A percentile compares a stretch with the other conserved stretches of the same genome.
These are phyloP conservation scores for Orbilia oligospora DNA, from an alignment of 2,329 filamentous ascomycete species.

Conservation along the genomic window DNA sequence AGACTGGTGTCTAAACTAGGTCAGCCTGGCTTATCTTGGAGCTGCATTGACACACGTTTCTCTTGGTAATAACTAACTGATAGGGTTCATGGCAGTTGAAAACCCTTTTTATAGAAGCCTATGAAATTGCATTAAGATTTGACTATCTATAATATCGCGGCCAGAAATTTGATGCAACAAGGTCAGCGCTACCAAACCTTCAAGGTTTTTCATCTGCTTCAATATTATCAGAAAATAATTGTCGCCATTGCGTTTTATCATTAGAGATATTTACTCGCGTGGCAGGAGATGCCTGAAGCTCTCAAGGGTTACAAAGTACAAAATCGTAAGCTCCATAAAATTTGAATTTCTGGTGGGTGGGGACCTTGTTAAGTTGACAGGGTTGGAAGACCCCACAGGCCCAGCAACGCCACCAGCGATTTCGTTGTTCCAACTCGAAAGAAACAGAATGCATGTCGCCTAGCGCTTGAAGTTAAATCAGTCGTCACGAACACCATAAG, in stretches of 20 bases:
- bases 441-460: conserved; percentile 41
- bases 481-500: conserved; percentile 46
- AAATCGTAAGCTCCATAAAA: conserved; percentile 1
- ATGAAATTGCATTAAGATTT: conserved; percentile 40
- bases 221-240: conserved; percentile 36
- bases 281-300: conserved; percentile 26
- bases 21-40: conserved; percentile 15
- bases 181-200: conserved; percentile 6
- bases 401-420: conserved; percentile 36
- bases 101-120: conserved; percentile 39
- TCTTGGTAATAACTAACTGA: background rate
- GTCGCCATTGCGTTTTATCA: conserved; percentile 13
- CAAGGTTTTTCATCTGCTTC: conserved; percentile 6
- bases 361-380: conserved; percentile 24
- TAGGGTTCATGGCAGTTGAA: background rate
- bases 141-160: conserved; percentile 4
- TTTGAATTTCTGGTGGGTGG: conserved; percentile 24
- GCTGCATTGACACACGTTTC: conserved; percentile 22
- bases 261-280: conserved; percentile 3
- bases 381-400: conserved; percentile 25
- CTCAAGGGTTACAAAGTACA: conserved; percentile 17
- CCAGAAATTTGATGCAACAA: background rate
- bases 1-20: background rate
- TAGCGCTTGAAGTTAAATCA: conserved; percentile 39
- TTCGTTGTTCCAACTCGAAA: conserved; percentile 9